These are phyloP conservation scores for Ramaria sp. DNA, from an alignment of 768 basidiomycete genomes.

Conservation along the genomic window DNA sequence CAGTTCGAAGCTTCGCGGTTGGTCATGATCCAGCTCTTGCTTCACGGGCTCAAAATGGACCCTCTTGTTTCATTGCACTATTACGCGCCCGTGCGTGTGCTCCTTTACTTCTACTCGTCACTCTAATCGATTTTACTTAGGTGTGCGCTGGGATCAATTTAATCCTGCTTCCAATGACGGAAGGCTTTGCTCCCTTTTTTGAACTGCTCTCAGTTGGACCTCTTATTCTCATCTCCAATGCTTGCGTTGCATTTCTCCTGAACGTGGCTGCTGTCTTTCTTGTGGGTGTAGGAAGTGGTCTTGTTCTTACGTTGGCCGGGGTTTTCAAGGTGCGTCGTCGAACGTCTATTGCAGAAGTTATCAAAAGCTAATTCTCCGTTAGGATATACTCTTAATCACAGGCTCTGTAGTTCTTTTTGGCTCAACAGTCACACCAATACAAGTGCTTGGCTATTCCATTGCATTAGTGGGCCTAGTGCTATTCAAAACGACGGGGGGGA, in stretches of 20 bases:
- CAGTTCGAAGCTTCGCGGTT: constrained; percentile 91
- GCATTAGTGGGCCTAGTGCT: constrained; percentile 77
- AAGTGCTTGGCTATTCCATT: constrained; percentile 84
- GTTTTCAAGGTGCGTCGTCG: constrained; percentile 75
- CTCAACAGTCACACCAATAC: constrained; percentile 67
- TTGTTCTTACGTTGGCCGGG: constrained; percentile 87
- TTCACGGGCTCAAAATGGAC: constrained; percentile 96
- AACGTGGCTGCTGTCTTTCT: constrained; percentile 94
- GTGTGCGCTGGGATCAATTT: constrained; percentile 88
- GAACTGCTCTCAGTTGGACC: constrained; percentile 57
- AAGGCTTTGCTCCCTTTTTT: constrained; percentile 80
- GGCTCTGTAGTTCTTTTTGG: constrained; percentile 86
- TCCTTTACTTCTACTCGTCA: constrained; percentile 1
- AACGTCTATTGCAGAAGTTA: too few species aligned
- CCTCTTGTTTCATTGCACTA: constrained; percentile 93
- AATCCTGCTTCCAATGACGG: constrained; percentile 79
- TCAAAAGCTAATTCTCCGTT: constrained; percentile 9
- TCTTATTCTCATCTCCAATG: constrained; percentile 70
- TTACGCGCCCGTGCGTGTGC: constrained; percentile 63
- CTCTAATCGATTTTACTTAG: constrained; percentile 11
- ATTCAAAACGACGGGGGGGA: constrained; percentile 69
- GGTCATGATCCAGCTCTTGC: constrained; percentile 90
- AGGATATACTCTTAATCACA: constrained; percentile 91
- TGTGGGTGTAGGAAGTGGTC: constrained; percentile 77
- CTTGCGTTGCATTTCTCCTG: constrained; percentile 74